phyloP scores from a whole-genome alignment of 1,284 basidiomycete species.

The Chalciporus sp. region DNA sequence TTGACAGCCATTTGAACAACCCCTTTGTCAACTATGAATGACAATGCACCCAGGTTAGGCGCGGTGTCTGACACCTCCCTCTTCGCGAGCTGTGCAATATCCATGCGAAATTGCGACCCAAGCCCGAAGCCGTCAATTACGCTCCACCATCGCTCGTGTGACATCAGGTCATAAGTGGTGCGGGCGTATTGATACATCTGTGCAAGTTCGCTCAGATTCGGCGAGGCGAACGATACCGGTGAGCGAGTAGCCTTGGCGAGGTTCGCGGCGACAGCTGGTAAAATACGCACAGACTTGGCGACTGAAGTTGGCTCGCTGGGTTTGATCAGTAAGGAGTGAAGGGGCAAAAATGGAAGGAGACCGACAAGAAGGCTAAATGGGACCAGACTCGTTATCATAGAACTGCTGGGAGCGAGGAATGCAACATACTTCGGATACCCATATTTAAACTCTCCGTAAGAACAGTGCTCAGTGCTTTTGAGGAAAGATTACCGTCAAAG shows the following conservation, averaged over 20 bases:
- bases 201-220: constrained; percentile 78
- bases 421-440: constrained; percentile 54
- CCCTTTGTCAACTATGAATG: constrained; percentile 69
- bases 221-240: constrained; percentile 71
- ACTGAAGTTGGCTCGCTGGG: constrained; percentile 86
- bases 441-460: constrained; percentile 51
- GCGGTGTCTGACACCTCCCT: constrained; percentile 42
- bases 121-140: constrained; percentile 64
- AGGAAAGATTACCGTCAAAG: constrained; percentile 81
- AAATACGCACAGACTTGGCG: constrained; percentile 71
- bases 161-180: constrained; percentile 51
- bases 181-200: constrained; percentile 61
- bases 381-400: constrained; percentile 7
- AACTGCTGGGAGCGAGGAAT: background rate
- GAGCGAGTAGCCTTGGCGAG: constrained; percentile 33
- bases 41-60: constrained; percentile 48
- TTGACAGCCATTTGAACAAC: constrained; percentile 78
- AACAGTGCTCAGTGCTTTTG: constrained; percentile 54
- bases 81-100: constrained; percentile 62
- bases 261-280: constrained; percentile 59
- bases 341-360: constrained; percentile 10
- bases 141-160: constrained; percentile 64
- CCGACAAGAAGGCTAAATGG: constrained; percentile 62
- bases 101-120: constrained; percentile 62
- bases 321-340: constrained; percentile 13